phyloP scores from a whole-genome alignment of 179 eudicot genomes.

The Vitellaria paradoxa region DNA sequence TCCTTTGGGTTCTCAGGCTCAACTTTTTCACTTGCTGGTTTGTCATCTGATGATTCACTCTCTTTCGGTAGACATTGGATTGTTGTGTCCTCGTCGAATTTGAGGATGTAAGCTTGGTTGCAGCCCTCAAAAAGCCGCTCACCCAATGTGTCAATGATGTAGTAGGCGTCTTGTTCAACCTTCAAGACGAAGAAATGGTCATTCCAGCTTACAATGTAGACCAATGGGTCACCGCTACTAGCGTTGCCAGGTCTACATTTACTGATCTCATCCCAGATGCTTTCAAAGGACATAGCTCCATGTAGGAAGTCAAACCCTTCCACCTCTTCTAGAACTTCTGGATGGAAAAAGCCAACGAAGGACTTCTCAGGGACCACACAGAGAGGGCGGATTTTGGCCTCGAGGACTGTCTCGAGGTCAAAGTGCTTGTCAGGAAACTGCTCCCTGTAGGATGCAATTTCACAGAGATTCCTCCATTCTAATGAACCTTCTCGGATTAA shows the following conservation, averaged over 20 bases:
- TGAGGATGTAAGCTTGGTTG: slow-evolving; percentile 66
- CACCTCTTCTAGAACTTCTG: slow-evolving; percentile 58
- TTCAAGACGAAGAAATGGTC: slow-evolving; percentile 81
- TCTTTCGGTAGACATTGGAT: slow-evolving; percentile 37
- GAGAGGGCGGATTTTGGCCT: slow-evolving; percentile 64
- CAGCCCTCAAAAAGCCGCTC: slow-evolving; percentile 86
- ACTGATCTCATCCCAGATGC: slow-evolving; percentile 87
- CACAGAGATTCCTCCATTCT: slow-evolving; percentile 73
- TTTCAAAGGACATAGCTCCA: slow-evolving; percentile 87
- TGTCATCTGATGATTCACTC: slow-evolving; percentile 28
- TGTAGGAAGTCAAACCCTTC: slow-evolving; percentile 57
- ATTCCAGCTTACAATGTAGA: slow-evolving; percentile 82
- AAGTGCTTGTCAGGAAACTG: slow-evolving; percentile 85
- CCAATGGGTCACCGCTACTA: slow-evolving; percentile 34
- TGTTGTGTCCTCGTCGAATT: slow-evolving; percentile 53
- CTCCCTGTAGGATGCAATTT: slow-evolving; percentile 42
- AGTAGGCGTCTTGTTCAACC: slow-evolving; percentile 77
- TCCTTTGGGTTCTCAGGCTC: slow-evolving; percentile 9
- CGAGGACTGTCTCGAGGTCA: slow-evolving; percentile 77
- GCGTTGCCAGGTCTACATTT: slow-evolving; percentile 27
- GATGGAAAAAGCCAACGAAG: slow-evolving; percentile 80
- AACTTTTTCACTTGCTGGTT: slow-evolving; percentile 20
- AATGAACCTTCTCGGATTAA: slow-evolving; percentile 65
- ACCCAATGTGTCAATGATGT: slow-evolving; percentile 79
- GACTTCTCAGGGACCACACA: slow-evolving; percentile 61